Conservation (phyloP, 345 rosid species). For the Moricandia arvensis region DNA sequence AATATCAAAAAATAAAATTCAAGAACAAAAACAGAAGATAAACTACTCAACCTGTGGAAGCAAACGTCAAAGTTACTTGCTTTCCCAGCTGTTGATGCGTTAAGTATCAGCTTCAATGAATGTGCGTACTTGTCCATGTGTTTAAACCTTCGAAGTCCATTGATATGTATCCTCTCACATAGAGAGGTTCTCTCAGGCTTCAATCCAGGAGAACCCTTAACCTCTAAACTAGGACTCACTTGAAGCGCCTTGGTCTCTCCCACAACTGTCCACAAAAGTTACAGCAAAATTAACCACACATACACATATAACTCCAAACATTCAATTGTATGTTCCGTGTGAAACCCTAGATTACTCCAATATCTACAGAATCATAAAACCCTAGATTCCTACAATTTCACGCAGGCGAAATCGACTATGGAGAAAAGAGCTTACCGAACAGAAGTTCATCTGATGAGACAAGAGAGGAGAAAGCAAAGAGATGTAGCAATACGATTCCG, state of each 20-base stretch:
- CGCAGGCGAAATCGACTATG: background rate
- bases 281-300: background rate
- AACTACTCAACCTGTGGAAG: conserved; percentile 68
- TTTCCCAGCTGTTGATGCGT: conserved; percentile 38
- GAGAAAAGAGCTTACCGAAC: conserved; percentile 39
- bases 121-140: conserved; percentile 66
- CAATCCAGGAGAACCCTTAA: conserved; percentile 66
- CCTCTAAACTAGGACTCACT: conserved; percentile 52
- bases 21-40: background rate
- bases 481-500: conserved; percentile 33
- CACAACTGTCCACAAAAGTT: conserved; percentile 43
- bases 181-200: conserved; percentile 51
- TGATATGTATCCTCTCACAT: conserved; percentile 71
- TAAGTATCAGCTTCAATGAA: conserved; percentile 59
- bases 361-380: conserved; percentile 20
- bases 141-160: conserved; percentile 59
- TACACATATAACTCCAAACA: background rate
- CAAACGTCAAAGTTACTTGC: conserved; percentile 58
- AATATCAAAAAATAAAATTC: background rate
- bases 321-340: background rate
- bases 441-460: conserved; percentile 39
- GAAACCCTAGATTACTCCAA: conserved; percentile 42
- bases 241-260: conserved; percentile 46
- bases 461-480: conserved; percentile 23
- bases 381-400: conserved; percentile 36